Evolutionary conservation across 768 basidiomycete genomes (phyloP).

Genomic region (Amanita phalloides): DNA sequence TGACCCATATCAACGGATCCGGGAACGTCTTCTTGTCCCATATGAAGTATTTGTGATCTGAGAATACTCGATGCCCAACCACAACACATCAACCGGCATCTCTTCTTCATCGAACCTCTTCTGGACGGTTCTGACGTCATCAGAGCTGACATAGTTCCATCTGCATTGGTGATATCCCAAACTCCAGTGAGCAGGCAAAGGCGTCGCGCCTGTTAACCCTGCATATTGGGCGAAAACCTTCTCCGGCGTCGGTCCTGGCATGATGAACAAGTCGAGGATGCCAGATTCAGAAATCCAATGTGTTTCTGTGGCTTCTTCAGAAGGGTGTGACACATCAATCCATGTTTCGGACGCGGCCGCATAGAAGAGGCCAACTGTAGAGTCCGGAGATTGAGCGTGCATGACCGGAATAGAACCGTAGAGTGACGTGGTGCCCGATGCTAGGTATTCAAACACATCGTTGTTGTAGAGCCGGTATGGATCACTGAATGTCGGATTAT

Average conservation of each 20-base stretch:
- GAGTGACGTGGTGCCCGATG: slow-evolving; percentile 67
- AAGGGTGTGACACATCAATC: slow-evolving; percentile 77
- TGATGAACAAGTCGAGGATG: slow-evolving; percentile 87
- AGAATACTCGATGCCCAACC: slow-evolving; percentile 96
- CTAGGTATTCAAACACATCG: slow-evolving; percentile 94
- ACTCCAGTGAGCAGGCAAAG: slow-evolving; percentile 86
- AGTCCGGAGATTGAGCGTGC: slow-evolving; percentile 82
- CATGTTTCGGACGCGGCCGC: slow-evolving; percentile 87
- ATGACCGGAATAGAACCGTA: slow-evolving; percentile 90
- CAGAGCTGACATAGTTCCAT: slow-evolving; percentile 93
- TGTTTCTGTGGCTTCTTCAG: slow-evolving; percentile 63
- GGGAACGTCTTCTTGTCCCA: slow-evolving; percentile 93
- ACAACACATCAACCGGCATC: slow-evolving; percentile 92
- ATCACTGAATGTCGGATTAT: slow-evolving; percentile 66
- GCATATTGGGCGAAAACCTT: slow-evolving; percentile 84
- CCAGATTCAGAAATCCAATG: slow-evolving; percentile 99
- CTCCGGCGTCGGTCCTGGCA: slow-evolving; percentile 81
- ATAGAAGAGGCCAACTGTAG: slow-evolving; percentile 87
- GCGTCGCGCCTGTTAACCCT: slow-evolving; percentile 71
- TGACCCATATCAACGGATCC: slow-evolving; percentile 86
- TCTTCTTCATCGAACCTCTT: slow-evolving; percentile 86
- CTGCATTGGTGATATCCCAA: slow-evolving; percentile 96
- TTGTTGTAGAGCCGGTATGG: slow-evolving; percentile 93
- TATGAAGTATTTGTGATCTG: slow-evolving; percentile 95
- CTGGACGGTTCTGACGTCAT: slow-evolving; percentile 80